These are phyloP conservation scores for Parafenestella ontariensis DNA, from an alignment of 2,329 filamentous ascomycete species.

Conservation along the genomic window DNA sequence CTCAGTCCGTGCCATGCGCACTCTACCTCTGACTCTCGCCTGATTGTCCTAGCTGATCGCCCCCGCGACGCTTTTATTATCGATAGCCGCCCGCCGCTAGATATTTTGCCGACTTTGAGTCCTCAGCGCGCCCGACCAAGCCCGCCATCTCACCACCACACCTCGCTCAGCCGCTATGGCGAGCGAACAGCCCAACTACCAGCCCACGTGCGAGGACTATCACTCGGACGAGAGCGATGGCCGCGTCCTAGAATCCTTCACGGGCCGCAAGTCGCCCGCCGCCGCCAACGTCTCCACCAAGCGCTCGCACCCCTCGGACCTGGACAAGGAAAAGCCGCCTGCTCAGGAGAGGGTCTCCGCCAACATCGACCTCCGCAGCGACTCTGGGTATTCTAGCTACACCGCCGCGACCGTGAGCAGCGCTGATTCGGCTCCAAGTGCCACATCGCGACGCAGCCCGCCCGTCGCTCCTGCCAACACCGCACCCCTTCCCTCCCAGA, in stretches of 20 bases:
- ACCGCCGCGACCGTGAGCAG: slow-evolving; percentile 61
- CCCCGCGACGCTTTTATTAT: slow-evolving; percentile 20
- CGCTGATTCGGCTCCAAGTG: slow-evolving; percentile 59
- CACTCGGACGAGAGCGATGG: slow-evolving; percentile 49
- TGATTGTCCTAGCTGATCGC: slow-evolving; percentile 22
- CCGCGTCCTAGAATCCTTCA: slow-evolving; percentile 29
- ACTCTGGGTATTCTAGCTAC: slow-evolving; percentile 69
- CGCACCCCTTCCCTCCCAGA: slow-evolving; percentile 23
- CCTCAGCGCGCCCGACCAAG: slow-evolving; percentile 11
- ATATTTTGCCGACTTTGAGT: slow-evolving; percentile 18
- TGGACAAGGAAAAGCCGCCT: slow-evolving; percentile 42
- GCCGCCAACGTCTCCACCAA: slow-evolving; percentile 60
- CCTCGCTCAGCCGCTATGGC: slow-evolving; percentile 27
- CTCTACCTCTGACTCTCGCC: slow-evolving; percentile 23
- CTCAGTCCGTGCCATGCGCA: slow-evolving; percentile 14
- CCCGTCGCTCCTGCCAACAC: slow-evolving; percentile 22
- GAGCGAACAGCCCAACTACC: slow-evolving; percentile 24
- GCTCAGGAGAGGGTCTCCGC: slow-evolving; percentile 28
- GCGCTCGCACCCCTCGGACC: slow-evolving; percentile 51
- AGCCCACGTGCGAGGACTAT: slow-evolving; percentile 49
- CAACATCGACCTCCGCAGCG: slow-evolving; percentile 60
- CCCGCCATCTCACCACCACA: slow-evolving; percentile 11
- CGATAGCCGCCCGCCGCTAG: slow-evolving; percentile 31
- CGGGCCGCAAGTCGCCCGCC: slow-evolving; percentile 54
- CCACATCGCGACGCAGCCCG: slow-evolving; percentile 38